Percentiles rank a stretch among this genome's conserved stretches.
Conservation (phyloP, 176 grass and related monocot genomes). For the Oryza nivara region DNA sequence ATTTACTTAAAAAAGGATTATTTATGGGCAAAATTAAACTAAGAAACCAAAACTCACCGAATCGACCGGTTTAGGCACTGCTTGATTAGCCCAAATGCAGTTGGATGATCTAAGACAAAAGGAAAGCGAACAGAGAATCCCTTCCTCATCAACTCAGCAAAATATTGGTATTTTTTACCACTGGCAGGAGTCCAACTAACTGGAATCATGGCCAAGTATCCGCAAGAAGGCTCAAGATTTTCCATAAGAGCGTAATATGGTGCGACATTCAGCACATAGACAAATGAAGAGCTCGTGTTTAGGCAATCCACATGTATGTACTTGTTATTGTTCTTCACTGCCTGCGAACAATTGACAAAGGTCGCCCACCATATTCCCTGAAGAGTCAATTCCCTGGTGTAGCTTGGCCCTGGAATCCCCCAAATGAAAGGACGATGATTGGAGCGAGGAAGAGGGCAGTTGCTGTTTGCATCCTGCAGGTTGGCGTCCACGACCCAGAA, state of each 20-base stretch:
- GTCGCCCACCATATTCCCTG: not conserved
- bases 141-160: too few relatives aligned
- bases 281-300: conserved; percentile 16
- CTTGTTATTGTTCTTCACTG: not conserved
- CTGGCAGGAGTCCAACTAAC: not conserved
- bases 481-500: conserved; percentile 25
- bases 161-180: too few relatives aligned
- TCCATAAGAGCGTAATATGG: too few relatives aligned
- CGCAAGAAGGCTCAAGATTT: conserved; percentile 26
- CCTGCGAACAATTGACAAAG: conserved; percentile 44
- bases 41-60: not conserved
- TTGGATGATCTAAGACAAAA: too few relatives aligned
- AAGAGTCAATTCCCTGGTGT: too few relatives aligned
- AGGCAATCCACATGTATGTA: conserved; percentile 40
- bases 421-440: not conserved
- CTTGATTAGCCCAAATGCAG: not conserved
- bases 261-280: conserved; percentile 19
- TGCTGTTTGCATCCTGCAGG: not conserved
- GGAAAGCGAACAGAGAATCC: too few relatives aligned
- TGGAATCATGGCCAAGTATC: conserved; percentile 37
- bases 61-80: not conserved
- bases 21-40: not conserved
- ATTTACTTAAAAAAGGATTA: too few relatives aligned
- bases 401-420: too few relatives aligned
- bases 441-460: conserved; percentile 28